Base-by-base conservation (phyloP, 2,329 filamentous ascomycete species). In the Graphilbum fragrans region DNA sequence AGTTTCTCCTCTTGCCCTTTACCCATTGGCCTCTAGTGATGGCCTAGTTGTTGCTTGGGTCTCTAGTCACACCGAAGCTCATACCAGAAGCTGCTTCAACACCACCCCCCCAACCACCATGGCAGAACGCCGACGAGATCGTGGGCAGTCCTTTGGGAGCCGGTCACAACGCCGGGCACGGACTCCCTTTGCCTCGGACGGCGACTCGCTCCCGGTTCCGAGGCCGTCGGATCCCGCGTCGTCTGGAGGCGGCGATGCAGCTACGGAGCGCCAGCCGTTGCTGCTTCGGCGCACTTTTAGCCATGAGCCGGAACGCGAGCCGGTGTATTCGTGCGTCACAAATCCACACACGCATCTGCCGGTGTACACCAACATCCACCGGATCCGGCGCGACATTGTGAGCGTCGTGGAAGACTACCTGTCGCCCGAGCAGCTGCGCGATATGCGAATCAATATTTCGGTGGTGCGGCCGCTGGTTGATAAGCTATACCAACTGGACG, bases 391-490 rank as follows among this genome's bases (percentile, higher is more conserved):
- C 55, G 76, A 81, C 56, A 72, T 82, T 44, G 64, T 70, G 46
- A 72, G 70, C 43, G 74, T 78, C 23, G 74, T 80, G 38, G 76
- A 79, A 61, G 70, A 73, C 55, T 72, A 72, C 50, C 58, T 76
- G 54, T 85, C 77, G 43, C 65, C 82, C 42, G 82, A 87, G 50
- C 85, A 92, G 64, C 65, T 93, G 47, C 75, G 80, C 53, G 82
- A 86, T 56, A 80, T 86, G 42, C 74, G 84, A 44, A 86, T 92
- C 67, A 92, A 92, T 55, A 73, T 85, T 39, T 72, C 81, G 2
- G 80, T 92, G 35, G 79, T 92, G 18, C 74, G 86, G 44, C 86
- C 86, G 1, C 63, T 92, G 21, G 83, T 92, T n/a, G 83, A 92
- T 56, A 82, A 85, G 55, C 71, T 90, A 9, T 92, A 86, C 55